Evolutionary conservation across 495 filamentous ascomycete genomes (phyloP), one percentile per base, ranked within the genome.

Genomic region (Gamarada debralockiae): DNA sequence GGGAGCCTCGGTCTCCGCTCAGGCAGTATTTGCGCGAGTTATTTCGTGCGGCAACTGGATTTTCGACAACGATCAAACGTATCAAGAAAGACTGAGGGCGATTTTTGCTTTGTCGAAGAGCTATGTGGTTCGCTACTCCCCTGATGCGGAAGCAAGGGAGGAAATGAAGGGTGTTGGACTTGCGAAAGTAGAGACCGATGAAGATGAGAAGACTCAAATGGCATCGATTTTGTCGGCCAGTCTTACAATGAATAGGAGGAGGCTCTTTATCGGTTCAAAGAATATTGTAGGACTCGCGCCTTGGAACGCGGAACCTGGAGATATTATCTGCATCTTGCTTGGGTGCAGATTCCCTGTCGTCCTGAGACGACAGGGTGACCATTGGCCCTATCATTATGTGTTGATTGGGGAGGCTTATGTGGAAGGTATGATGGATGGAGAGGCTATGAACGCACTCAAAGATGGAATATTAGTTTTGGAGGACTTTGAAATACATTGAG

Each of bases 341-440:
- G 60, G 60, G 2, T 59, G 56, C 27, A 50, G 38, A 22, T 54
- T 50, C 38, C 60, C 60, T 27, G 50, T 63, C 20, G 24, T 63
- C 13, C 27, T 63, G 36, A 34, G 57, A 18, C 17, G 3, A 17
- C n/a, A 23, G 21, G 38, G 31, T 1, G 45, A 36, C 2, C 23
- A 53, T n/a, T 29, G 27, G 27, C 27, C 27, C 5, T 29, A 29
- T 29, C 37, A 39, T 17, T 65, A 53, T 47, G 15, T 33, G 5
- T n/a, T 67, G 20, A 53, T 67, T 34, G 64, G 64, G 5, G 62
- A 65, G 38, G 60, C 47, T 4, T 67, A 67, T 52, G 47, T 67
- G 18, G 61, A 67, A 48, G 62, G 58, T 0, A 52, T 57, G 40
- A 64, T 68, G 59, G 14, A 59, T 37, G 64, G 64, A 4, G 44